A percentile compares a stretch with the other conserved stretches of the same genome.
Conservation (phyloP, 2,329 filamentous ascomycete genomes). For the Balansia obtecta region DNA sequence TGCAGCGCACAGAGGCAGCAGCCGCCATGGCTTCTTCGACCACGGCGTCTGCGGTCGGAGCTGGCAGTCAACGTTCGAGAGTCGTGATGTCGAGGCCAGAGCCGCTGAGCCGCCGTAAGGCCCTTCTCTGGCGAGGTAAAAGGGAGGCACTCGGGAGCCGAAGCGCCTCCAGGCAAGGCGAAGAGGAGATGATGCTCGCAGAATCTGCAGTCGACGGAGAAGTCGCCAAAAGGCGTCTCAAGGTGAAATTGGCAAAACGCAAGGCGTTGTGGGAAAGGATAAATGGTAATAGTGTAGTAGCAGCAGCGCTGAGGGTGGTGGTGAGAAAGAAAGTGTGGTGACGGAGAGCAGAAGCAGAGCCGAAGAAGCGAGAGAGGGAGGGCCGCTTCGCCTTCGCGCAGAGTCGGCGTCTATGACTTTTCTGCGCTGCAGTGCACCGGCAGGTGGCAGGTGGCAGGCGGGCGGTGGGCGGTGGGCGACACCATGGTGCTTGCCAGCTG, state of each 20-base stretch:
- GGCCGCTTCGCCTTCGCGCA: conserved; percentile 7
- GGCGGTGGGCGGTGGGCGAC: not conserved
- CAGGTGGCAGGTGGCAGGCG: conserved; percentile 5
- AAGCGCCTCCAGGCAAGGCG: not conserved
- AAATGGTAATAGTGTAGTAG: not conserved
- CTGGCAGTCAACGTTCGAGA: not conserved
- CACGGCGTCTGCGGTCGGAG: conserved; percentile 10
- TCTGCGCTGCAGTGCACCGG: not conserved
- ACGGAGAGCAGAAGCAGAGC: conserved; percentile 1
- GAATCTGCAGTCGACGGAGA: conserved; percentile 1
- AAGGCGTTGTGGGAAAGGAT: not conserved
- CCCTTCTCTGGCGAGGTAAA: not conserved
- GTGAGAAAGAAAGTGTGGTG: conserved; percentile 1
- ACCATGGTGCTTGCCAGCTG: no score
- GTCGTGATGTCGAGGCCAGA: not conserved
- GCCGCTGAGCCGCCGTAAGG: conserved; percentile 1
- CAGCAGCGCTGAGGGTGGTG: not conserved
- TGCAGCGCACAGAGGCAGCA: conserved; percentile 35
- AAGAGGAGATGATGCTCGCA: conserved; percentile 1
- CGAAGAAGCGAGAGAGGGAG: conserved; percentile 2
- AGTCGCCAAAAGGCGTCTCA: not conserved
- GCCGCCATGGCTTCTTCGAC: conserved; percentile 33
- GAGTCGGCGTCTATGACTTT: conserved; percentile 6
- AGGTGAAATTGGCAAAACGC: conserved; percentile 2
- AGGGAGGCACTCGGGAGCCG: not conserved